Evolutionary conservation across 2,329 filamentous ascomycete species (phyloP).

Genomic region (Trichoderma harzianum): DNA sequence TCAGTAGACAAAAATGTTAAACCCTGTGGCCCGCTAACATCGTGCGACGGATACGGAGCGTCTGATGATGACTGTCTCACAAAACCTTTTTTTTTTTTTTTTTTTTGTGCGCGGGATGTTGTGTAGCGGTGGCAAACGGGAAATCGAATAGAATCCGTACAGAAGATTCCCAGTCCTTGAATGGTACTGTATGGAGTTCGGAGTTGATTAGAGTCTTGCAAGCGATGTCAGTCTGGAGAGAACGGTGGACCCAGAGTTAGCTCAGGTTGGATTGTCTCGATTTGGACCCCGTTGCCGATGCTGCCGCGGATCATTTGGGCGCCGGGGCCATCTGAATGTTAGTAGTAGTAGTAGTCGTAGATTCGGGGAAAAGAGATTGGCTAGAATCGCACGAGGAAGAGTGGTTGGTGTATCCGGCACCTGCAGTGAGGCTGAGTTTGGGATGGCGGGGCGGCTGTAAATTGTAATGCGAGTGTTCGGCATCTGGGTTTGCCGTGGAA

Average conservation of each 20-base stretch:
- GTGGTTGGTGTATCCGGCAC: background rate
- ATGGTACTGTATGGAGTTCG: background rate
- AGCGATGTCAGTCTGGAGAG: background rate
- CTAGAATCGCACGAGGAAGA: background rate
- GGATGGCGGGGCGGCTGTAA: background rate
- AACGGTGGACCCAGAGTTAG: background rate
- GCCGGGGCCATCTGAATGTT: background rate
- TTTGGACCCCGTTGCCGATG: conserved; percentile 12
- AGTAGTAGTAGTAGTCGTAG: background rate
- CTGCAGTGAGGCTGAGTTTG: background rate
- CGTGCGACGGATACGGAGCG: conserved; percentile 9
- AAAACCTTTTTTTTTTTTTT: background rate
- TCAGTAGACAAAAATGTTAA: background rate
- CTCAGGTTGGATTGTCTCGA: background rate
- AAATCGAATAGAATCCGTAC: background rate
- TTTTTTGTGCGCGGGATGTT: background rate
- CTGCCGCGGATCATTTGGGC: conserved; percentile 13
- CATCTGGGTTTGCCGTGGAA: background rate
- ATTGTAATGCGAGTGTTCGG: background rate
- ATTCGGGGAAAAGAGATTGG: background rate
- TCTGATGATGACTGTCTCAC: conserved; percentile 11
- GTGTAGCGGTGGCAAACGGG: background rate
- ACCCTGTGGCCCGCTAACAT: conserved; percentile 6
- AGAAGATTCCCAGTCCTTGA: background rate
- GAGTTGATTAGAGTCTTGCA: background rate